Conservation (phyloP, 2,329 filamentous ascomycete species). For the Ophiosphaerella narmari region DNA sequence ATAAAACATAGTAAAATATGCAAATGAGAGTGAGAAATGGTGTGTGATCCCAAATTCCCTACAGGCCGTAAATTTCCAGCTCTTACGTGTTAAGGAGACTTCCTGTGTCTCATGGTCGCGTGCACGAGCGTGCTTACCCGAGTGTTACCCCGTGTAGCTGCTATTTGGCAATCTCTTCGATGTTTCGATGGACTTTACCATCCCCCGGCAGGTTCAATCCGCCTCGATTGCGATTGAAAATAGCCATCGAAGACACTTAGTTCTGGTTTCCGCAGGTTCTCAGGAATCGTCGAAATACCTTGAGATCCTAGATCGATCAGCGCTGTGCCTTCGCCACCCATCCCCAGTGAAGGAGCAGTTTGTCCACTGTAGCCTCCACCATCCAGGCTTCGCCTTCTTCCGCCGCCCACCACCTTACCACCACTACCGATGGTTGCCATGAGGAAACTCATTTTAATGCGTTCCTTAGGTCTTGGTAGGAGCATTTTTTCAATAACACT, state of each 20-base stretch:
- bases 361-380: slow-evolving; percentile 41
- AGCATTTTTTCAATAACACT: slow-evolving; percentile 46
- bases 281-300: not conserved
- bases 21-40: not conserved
- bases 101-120: not conserved
- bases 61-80: slow-evolving; percentile 9
- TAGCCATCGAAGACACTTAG: slow-evolving; percentile 44
- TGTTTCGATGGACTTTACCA: slow-evolving; percentile 15
- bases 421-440: slow-evolving; percentile 33
- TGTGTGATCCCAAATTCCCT: not conserved
- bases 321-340: slow-evolving; percentile 9
- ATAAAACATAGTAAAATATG: not conserved
- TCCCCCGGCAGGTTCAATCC: slow-evolving; percentile 24
- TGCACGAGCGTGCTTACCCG: slow-evolving; percentile 14
- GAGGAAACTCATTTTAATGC: slow-evolving; percentile 41
- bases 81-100: not conserved
- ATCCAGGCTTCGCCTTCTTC: slow-evolving; percentile 42
- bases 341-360: slow-evolving; percentile 23
- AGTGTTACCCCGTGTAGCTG: slow-evolving; percentile 10
- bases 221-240: slow-evolving; percentile 38
- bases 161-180: slow-evolving; percentile 7
- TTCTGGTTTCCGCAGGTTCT: slow-evolving; percentile 29
- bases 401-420: slow-evolving; percentile 33
- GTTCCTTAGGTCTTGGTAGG: slow-evolving; percentile 34
- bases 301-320: slow-evolving; percentile 20